phyloP scores from a whole-genome alignment of 1,284 basidiomycete genomes.

The Heterobasidion parviporum region DNA sequence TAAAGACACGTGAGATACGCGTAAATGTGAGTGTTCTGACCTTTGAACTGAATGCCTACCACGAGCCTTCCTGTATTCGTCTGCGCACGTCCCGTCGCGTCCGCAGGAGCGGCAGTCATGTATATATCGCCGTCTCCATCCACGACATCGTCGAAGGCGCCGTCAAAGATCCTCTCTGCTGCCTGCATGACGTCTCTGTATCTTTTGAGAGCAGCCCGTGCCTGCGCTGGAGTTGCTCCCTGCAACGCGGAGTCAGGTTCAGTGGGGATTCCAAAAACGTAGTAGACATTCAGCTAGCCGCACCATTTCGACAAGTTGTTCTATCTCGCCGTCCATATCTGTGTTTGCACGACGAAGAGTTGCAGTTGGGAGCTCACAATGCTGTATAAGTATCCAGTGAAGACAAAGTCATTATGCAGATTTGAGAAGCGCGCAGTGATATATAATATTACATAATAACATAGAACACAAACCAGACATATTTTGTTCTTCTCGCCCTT shows the following conservation, averaged over 20 bases:
- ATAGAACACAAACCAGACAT: no score
- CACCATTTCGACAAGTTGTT: conserved; percentile 32
- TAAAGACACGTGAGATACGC: conserved; percentile 16
- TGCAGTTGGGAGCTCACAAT: neutral
- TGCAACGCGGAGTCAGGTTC: conserved; percentile 18
- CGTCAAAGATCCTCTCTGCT: conserved; percentile 78
- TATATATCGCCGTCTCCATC: conserved; percentile 38
- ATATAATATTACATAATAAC: no score
- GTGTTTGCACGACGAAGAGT: no score
- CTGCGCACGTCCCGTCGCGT: conserved; percentile 18
- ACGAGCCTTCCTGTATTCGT: conserved; percentile 16
- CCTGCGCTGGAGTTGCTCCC: conserved; percentile 75
- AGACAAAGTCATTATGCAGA: no score
- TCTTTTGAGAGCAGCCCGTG: conserved; percentile 67
- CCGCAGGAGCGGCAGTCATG: conserved; percentile 13
- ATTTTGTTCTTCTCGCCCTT: no score
- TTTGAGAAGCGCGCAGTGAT: no score
- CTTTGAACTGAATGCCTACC: conserved; percentile 2
- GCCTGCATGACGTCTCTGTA: conserved; percentile 85
- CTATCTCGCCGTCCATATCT: conserved; percentile 24
- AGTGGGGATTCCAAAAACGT: neutral
- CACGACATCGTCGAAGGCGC: conserved; percentile 66
- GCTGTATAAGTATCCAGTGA: conserved; percentile 8
- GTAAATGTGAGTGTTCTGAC: neutral
- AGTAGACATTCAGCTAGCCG: neutral